Evolutionary conservation across 2,329 filamentous ascomycete species (phyloP).

Genomic region (Cytospora piceae): DNA sequence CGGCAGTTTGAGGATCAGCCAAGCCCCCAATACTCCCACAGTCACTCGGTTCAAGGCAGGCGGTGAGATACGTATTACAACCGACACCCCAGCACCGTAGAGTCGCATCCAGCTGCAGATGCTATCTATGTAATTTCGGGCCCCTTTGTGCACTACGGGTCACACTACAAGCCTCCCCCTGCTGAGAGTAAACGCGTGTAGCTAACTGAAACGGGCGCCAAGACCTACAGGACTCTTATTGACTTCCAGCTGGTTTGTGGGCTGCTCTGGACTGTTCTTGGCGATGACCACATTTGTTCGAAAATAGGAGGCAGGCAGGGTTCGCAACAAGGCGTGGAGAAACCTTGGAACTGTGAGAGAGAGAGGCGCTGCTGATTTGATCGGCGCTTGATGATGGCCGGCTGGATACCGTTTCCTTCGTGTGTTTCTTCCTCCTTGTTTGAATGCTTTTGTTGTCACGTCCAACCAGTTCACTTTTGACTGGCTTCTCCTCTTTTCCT

Average conservation of each 20-base stretch:
- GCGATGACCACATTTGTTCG: conserved; percentile 3
- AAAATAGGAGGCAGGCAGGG: not conserved
- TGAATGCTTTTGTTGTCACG: not conserved
- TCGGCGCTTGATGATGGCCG: not conserved
- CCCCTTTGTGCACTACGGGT: not conserved
- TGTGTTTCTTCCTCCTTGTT: not conserved
- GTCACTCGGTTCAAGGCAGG: not conserved
- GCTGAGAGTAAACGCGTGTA: not conserved
- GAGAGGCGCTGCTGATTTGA: not conserved
- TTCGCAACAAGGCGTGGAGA: not conserved
- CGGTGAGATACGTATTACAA: not conserved
- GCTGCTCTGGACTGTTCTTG: not conserved
- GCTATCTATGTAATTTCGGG: not conserved
- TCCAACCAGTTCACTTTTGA: no score
- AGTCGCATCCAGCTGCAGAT: not conserved
- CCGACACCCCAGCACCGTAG: not conserved
- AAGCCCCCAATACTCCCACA: not conserved
- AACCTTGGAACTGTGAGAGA: not conserved
- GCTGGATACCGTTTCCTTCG: not conserved
- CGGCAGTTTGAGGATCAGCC: not conserved
- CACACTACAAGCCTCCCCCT: not conserved
- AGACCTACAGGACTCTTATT: not conserved
- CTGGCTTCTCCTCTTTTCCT: not conserved
- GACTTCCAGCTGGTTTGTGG: conserved; percentile 2
- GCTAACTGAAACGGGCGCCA: not conserved